phyloP scores from a whole-genome alignment of 73 alveolate species.

The Halteria grandinella region DNA sequence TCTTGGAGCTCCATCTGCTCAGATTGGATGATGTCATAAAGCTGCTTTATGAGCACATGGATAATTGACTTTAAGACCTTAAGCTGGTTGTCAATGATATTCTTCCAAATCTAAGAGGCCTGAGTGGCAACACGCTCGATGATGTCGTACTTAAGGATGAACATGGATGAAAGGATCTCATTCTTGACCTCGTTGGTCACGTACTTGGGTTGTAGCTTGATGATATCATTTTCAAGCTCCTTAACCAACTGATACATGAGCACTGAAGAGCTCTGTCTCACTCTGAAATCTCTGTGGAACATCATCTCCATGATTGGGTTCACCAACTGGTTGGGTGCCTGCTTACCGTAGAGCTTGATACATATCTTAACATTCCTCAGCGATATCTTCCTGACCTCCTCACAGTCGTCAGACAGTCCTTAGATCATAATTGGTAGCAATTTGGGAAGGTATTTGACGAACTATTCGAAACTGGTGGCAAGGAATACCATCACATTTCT shows the following conservation, averaged over 20 bases:
- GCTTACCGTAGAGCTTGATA: slow-evolving; percentile 70
- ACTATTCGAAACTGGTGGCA: slow-evolving; percentile 71
- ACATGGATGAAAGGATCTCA: slow-evolving; percentile 63
- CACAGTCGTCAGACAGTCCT: slow-evolving; percentile 77
- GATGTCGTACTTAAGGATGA: slow-evolving; percentile 67
- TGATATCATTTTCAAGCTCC: slow-evolving; percentile 62
- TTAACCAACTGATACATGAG: slow-evolving; percentile 63
- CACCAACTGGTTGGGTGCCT: slow-evolving; percentile 60
- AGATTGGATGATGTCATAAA: slow-evolving; percentile 17
- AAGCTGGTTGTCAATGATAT: slow-evolving; percentile 65
- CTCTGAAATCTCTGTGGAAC: slow-evolving; percentile 68
- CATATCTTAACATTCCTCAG: slow-evolving; percentile 78
- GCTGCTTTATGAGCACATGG: slow-evolving; percentile 9
- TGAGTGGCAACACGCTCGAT: slow-evolving; percentile 68
- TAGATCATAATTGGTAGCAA: slow-evolving; percentile 76
- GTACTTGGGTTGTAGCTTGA: slow-evolving; percentile 56
- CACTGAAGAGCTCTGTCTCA: slow-evolving; percentile 67
- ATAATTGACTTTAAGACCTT: slow-evolving; percentile 8
- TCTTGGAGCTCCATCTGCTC: slow-evolving; percentile 46
- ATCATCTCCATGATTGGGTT: slow-evolving; percentile 70
- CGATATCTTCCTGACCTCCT: slow-evolving; percentile 73
- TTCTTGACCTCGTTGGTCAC: slow-evolving; percentile 44
- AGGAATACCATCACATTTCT: slow-evolving; percentile 69
- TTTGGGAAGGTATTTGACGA: slow-evolving; percentile 64
- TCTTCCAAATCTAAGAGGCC: slow-evolving; percentile 81